A percentile compares a stretch with the other conserved stretches of the same genome.
phyloP scores from a whole-genome alignment of 2,329 filamentous ascomycete species.

The Immersiporthe knoxdaviesiana region DNA sequence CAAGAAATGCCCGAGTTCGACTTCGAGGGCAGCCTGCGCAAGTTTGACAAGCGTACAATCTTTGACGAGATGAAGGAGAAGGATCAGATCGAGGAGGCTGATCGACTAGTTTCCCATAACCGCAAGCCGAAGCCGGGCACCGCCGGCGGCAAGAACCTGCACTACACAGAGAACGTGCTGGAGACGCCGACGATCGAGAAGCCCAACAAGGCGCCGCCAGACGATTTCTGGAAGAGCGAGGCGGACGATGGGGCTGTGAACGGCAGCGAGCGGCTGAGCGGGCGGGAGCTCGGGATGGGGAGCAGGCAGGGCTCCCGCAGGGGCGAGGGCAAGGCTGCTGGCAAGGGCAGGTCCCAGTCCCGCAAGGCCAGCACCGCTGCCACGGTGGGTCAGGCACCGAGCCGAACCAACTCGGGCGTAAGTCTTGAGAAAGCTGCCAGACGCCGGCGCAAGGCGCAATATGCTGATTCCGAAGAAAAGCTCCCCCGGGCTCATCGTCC shows the following conservation, averaged over 20 bases:
- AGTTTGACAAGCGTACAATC: conserved; percentile 90
- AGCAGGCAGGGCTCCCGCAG: conserved; percentile 55
- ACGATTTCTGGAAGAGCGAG: conserved; percentile 75
- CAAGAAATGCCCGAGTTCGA: conserved; percentile 95
- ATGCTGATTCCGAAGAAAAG: conserved; percentile 42
- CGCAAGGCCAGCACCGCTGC: conserved; percentile 57
- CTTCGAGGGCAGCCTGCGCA: conserved; percentile 84
- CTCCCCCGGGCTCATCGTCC: conserved; percentile 36
- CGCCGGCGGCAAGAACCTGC: conserved; percentile 83
- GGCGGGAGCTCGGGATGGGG: conserved; percentile 55
- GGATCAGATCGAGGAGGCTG: conserved; percentile 85
- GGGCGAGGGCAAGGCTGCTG: conserved; percentile 56
- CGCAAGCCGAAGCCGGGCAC: conserved; percentile 70
- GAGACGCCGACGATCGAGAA: conserved; percentile 57
- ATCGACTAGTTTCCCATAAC: conserved; percentile 90
- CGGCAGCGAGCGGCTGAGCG: conserved; percentile 51
- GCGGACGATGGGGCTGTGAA: conserved; percentile 62
- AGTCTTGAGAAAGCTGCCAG: conserved; percentile 35
- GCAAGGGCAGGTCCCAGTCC: conserved; percentile 56
- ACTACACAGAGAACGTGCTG: conserved; percentile 89
- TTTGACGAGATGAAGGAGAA: conserved; percentile 92
- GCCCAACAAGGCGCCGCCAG: conserved; percentile 36
- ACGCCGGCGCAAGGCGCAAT: conserved; percentile 36
- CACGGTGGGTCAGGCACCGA: conserved; percentile 46
- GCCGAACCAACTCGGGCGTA: conserved; percentile 53